A percentile compares a stretch with the other conserved stretches of the same genome.
These are phyloP conservation scores for Suhomyces anneliseae DNA, from an alignment of 1,139 yeast genomes.

Conservation along the genomic window DNA sequence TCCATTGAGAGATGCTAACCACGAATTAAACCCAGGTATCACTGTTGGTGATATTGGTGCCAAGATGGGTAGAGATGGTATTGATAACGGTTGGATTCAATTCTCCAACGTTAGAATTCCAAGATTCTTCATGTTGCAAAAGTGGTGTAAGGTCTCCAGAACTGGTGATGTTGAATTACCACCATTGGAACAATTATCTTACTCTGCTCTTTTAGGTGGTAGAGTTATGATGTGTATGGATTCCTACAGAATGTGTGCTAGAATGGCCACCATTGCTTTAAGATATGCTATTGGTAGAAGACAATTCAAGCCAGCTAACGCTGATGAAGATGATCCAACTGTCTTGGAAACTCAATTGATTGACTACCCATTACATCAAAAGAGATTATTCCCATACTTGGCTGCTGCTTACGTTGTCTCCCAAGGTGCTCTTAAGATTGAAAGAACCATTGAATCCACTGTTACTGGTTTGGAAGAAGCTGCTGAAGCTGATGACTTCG, in stretches of 20 bases:
- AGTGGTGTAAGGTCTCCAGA: conserved; percentile 44
- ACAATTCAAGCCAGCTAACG: conserved; percentile 38
- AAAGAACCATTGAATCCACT: conserved; percentile 30
- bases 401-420: conserved; percentile 45
- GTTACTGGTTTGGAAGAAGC: conserved; percentile 36
- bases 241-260: conserved; percentile 43
- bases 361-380: conserved; percentile 50
- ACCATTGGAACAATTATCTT: conserved; percentile 48
- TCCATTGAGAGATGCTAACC: conserved; percentile 47
- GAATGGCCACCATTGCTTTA: conserved; percentile 44
- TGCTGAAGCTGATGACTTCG: conserved; percentile 36
- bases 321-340: conserved; percentile 14
- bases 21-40: conserved; percentile 45
- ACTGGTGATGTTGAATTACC: conserved; percentile 45
- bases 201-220: conserved; percentile 48
- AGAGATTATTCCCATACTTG: conserved; percentile 45
- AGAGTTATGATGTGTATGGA: conserved; percentile 48
- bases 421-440: conserved; percentile 41
- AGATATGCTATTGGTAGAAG: conserved; percentile 49
- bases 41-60: conserved; percentile 50
- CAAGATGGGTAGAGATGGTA: conserved; percentile 52
- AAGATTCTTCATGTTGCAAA: conserved; percentile 49
- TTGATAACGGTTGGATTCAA: conserved; percentile 53
- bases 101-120: conserved; percentile 47
- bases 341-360: conserved; percentile 35